phyloP scores from a whole-genome alignment of 2,329 filamentous ascomycete genomes.

The Neobulgaria alba region DNA sequence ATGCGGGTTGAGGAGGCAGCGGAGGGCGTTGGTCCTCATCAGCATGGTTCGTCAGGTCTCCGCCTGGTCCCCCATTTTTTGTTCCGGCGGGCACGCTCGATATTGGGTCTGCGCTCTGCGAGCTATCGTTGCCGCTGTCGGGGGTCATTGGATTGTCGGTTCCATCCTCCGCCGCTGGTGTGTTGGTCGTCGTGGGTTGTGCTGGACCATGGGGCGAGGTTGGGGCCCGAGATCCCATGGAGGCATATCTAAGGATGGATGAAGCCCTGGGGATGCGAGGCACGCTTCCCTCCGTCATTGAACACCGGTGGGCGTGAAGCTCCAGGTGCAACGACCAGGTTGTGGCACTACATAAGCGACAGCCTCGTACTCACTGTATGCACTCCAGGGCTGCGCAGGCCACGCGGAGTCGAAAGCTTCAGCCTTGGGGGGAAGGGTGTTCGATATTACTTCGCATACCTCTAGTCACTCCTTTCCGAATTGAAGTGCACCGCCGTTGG shows the following conservation, averaged over 20 bases:
- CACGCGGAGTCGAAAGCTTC: conserved; percentile 1
- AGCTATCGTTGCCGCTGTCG: conserved; percentile 6
- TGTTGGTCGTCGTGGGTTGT: conserved; percentile 13
- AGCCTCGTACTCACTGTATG: too few species aligned
- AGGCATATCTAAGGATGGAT: conserved; percentile 12
- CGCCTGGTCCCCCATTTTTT: conserved; percentile 1
- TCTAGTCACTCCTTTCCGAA: too few species aligned
- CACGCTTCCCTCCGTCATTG: neutral
- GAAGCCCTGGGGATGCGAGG: too few species aligned
- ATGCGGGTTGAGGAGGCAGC: conserved; percentile 36
- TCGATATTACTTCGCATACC: too few species aligned
- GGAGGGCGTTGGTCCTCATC: conserved; percentile 35
- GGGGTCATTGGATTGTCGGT: conserved; percentile 18
- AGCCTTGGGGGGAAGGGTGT: too few species aligned
- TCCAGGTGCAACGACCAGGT: too few species aligned
- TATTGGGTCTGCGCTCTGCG: neutral
- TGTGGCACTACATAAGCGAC: too few species aligned
- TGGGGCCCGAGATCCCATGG: conserved; percentile 9
- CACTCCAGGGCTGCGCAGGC: too few species aligned
- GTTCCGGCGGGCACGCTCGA: neutral
- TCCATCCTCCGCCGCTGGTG: conserved; percentile 18
- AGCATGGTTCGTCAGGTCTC: conserved; percentile 13
- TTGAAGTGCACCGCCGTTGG: too few species aligned
- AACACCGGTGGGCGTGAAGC: too few species aligned
- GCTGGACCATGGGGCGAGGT: conserved; percentile 13